phyloP scores from a whole-genome alignment of 805 yeast genomes.

The Sungouiella thailandica region DNA sequence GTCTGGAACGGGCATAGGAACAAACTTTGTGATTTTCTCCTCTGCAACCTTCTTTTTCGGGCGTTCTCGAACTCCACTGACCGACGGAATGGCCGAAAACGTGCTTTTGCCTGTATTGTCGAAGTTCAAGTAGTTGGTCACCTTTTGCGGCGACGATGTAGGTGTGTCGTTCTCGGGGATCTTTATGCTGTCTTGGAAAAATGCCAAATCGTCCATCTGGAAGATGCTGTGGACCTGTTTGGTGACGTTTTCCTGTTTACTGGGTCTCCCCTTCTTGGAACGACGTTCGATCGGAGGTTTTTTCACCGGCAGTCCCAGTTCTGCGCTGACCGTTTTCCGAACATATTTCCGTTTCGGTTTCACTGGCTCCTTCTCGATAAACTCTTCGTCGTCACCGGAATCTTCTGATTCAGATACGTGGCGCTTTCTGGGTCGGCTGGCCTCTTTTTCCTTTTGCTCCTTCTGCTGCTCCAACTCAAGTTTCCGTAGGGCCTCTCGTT shows the following conservation, averaged over 20 bases:
- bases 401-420: too few species aligned
- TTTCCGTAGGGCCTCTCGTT: too few species aligned
- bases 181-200: constrained; percentile 16
- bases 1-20: constrained; percentile 27
- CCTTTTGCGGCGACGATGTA: constrained; percentile 3
- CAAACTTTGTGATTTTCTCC: constrained; percentile 15
- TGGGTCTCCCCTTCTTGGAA: constrained; percentile 14
- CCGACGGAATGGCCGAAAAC: constrained; percentile 15
- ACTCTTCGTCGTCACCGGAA: constrained; percentile 3
- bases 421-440: too few species aligned
- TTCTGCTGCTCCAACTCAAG: too few species aligned
- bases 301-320: constrained; percentile 1
- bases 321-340: too few species aligned
- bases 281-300: background rate
- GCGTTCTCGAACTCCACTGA: constrained; percentile 21
- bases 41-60: constrained; percentile 2
- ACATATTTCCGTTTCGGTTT: background rate
- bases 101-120: constrained; percentile 16
- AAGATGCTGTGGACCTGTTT: constrained; percentile 30
- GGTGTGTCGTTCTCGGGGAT: background rate
- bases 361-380: too few species aligned
- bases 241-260: constrained; percentile 11
- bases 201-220: constrained; percentile 26
- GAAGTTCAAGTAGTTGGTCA: too few species aligned
- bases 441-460: too few species aligned